phyloP scores from a whole-genome alignment of 2,329 filamentous ascomycete species.

The Nakataea oryzae region DNA sequence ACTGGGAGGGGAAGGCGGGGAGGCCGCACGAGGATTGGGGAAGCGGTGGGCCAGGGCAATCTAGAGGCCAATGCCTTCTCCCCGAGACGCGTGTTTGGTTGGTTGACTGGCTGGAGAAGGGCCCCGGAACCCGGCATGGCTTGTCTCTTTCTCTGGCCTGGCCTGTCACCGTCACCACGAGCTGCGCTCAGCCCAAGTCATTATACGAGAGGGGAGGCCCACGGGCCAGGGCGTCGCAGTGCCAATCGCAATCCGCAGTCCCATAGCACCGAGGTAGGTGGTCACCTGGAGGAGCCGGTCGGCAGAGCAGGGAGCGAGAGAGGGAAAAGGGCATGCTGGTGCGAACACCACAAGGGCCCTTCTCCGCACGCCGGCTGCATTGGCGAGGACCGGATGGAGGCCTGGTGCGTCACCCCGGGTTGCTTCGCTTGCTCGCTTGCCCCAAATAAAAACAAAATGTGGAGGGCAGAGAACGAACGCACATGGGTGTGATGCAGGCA shows the following conservation, averaged over 20 bases:
- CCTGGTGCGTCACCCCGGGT: background rate
- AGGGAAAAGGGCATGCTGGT: too few relatives aligned
- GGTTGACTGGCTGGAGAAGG: too few relatives aligned
- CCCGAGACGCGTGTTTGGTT: too few relatives aligned
- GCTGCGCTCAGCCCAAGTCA: background rate
- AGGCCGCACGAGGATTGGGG: background rate
- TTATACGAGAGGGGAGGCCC: too few relatives aligned
- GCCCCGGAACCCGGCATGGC: background rate
- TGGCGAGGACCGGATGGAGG: background rate
- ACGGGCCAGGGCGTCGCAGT: background rate
- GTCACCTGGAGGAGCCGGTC: background rate
- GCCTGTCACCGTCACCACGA: background rate
- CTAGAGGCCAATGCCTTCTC: too few relatives aligned
- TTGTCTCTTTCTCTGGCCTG: background rate
- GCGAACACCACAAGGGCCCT: background rate
- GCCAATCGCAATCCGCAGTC: background rate
- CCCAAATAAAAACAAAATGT: background rate
- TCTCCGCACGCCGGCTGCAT: background rate
- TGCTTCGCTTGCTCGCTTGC: background rate
- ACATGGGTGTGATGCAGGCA: background rate
- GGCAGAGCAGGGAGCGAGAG: background rate
- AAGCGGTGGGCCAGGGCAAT: background rate
- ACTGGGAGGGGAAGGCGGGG: background rate
- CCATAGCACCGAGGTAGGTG: too few relatives aligned
- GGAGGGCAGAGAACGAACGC: background rate